Conservation (phyloP, 768 basidiomycete genomes). For the Psilocybe cubensis region DNA sequence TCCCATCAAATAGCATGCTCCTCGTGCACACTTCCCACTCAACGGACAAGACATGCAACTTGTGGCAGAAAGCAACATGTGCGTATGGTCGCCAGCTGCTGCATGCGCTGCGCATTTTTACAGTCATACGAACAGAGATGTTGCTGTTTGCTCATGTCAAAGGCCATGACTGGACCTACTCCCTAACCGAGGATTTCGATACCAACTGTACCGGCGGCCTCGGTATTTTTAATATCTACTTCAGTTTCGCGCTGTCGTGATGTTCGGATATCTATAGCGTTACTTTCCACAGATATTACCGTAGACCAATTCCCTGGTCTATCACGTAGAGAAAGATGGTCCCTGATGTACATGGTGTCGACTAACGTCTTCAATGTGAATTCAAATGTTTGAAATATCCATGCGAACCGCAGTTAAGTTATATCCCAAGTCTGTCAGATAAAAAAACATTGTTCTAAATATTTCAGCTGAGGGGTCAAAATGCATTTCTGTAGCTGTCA, state of each 20-base stretch:
- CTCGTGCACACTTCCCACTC: constrained; percentile 21
- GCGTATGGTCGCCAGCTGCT: neutral
- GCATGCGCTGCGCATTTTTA: constrained; percentile 1
- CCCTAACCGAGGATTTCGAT: neutral
- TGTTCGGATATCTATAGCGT: neutral
- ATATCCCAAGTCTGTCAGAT: no score
- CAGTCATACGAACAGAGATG: neutral
- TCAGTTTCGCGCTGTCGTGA: neutral
- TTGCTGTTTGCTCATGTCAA: neutral
- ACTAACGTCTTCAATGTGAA: no score
- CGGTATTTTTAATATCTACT: neutral
- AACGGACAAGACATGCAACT: constrained; percentile 1
- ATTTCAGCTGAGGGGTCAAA: no score
- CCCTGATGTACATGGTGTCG: no score
- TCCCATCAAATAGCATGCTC: constrained; percentile 14
- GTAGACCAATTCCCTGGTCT: no score
- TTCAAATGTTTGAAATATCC: no score
- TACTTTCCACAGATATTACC: neutral
- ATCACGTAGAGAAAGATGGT: no score
- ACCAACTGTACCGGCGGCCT: neutral
- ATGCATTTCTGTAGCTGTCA: no score
- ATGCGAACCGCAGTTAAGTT: no score
- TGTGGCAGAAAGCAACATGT: constrained; percentile 6
- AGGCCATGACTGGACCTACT: neutral
- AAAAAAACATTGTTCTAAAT: no score